These are phyloP conservation scores for Terfezia claveryi DNA, from an alignment of 495 filamentous ascomycete species.

Conservation along the genomic window DNA sequence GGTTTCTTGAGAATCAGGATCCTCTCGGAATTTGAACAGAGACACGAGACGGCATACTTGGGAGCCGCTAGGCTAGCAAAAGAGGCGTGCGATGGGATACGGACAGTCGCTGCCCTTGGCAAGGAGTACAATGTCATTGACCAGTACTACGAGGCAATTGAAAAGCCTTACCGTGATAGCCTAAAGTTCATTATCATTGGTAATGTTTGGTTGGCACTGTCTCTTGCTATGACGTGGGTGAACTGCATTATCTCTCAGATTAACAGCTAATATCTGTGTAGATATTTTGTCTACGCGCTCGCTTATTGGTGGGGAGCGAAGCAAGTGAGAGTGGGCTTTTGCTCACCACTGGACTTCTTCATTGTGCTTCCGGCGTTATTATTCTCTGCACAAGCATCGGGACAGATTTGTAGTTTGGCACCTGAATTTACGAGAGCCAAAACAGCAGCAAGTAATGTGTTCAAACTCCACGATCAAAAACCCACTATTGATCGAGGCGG, in stretches of 20 bases:
- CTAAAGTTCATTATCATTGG: slow-evolving; percentile 20
- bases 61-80: slow-evolving; percentile 32
- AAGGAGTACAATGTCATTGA: slow-evolving; percentile 29
- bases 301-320: slow-evolving; percentile 47
- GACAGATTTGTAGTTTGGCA: slow-evolving; percentile 42
- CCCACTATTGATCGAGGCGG: slow-evolving; percentile 11
- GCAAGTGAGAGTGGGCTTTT: slow-evolving; percentile 32
- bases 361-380: slow-evolving; percentile 37
- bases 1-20: slow-evolving; percentile 34
- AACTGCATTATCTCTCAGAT: no score
- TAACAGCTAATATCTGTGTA: not conserved
- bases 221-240: slow-evolving; percentile 21
- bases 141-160: slow-evolving; percentile 26
- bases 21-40: slow-evolving; percentile 33
- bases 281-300: slow-evolving; percentile 34
- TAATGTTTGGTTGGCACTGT: slow-evolving; percentile 25
- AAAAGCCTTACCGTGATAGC: slow-evolving; percentile 22
- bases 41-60: slow-evolving; percentile 35
- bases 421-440: slow-evolving; percentile 37
- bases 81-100: slow-evolving; percentile 35
- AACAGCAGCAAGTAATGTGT: slow-evolving; percentile 24
- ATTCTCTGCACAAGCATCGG: slow-evolving; percentile 38
- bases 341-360: slow-evolving; percentile 40
- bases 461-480: slow-evolving; percentile 14
- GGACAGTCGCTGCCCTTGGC: slow-evolving; percentile 33